Evolutionary conservation across 208 protist species (phyloP), one percentile per base, ranked within the genome.

Genomic region (Crithidia acanthocephali): DNA sequence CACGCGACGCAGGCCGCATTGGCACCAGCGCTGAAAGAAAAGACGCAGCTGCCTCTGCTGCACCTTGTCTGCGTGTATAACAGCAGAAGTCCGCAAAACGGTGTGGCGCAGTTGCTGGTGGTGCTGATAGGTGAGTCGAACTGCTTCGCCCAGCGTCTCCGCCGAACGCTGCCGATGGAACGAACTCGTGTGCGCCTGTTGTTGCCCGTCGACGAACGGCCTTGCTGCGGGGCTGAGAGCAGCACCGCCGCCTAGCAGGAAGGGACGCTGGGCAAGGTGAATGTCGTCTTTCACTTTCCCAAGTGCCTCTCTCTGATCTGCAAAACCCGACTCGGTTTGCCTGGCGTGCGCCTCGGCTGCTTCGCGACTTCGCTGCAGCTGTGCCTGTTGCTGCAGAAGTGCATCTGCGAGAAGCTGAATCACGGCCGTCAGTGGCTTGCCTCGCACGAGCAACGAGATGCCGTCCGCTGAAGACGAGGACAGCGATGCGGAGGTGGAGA

Each of bases 361-460:
- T 25, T 57, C 62, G 8, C 62, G 62, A 35, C 22, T 35, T 5
- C 48, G 28, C 4, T 37, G 30, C 5, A 58, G 9, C 32, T 68
- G 30, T 13, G 11, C 45, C 32, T 68, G 50, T 6, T 68, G 62
- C 15, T 68, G 62, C 11, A 68, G 20, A 1, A 68, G 30, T 0
- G 48, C 62, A 58, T 68, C 62, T 2, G 62, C 62, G 3, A 68
- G 48, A 2, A 68, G 13, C 45, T 68, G 62, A 22, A 68, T 33
- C 6, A 68, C 50, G 7, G 25, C 8, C 32, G 28, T 25, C 13
- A 68, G 35, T 30, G 62, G 62, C 10, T n/a, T 42, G 7, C 62
- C 62, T 23, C 48, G 57, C 16, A 68, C 62, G 16, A 68, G 62
- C 10, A 68, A n/a, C 2, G 62, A n/a, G 2, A 68, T 32, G 11